A percentile compares a stretch with the other conserved stretches of the same genome.
phyloP scores from a whole-genome alignment of 768 basidiomycete genomes.

The Suillus plorans region DNA sequence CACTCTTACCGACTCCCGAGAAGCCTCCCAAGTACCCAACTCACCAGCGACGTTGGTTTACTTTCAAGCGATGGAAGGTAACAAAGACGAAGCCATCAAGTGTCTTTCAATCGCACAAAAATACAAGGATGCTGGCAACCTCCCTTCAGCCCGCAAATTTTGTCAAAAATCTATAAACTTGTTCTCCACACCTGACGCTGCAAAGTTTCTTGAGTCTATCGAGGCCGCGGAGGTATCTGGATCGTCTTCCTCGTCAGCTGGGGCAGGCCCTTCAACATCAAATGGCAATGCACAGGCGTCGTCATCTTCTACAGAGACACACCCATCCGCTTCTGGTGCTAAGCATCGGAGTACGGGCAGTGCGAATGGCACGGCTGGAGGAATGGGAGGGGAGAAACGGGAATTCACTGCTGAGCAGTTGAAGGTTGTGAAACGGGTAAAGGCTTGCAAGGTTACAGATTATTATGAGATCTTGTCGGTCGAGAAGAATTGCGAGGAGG shows the following conservation, averaged over 20 bases:
- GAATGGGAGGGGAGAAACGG: constrained; percentile 71
- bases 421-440: constrained; percentile 81
- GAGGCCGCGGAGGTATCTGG: constrained; percentile 49
- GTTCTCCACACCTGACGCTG: constrained; percentile 76
- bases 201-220: constrained; percentile 63
- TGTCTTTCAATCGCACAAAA: constrained; percentile 79
- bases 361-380: constrained; percentile 53
- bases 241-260: constrained; percentile 35
- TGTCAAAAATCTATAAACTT: constrained; percentile 84
- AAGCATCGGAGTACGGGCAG: constrained; percentile 55
- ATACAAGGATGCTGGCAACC: constrained; percentile 70
- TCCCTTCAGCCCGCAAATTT: constrained; percentile 81
- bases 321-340: constrained; percentile 71
- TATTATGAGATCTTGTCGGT: constrained; percentile 91
- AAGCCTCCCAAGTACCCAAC: neutral
- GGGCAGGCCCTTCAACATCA: constrained; percentile 38
- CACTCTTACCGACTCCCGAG: neutral
- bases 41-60: constrained; percentile 3
- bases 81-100: constrained; percentile 86
- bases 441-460: constrained; percentile 80
- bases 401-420: constrained; percentile 86
- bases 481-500: constrained; percentile 79
- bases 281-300: constrained; percentile 39
- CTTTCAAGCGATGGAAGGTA: constrained; percentile 65
- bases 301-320: constrained; percentile 60